phyloP scores from a whole-genome alignment of 305 asterid genomes.

The Lippia alba region DNA sequence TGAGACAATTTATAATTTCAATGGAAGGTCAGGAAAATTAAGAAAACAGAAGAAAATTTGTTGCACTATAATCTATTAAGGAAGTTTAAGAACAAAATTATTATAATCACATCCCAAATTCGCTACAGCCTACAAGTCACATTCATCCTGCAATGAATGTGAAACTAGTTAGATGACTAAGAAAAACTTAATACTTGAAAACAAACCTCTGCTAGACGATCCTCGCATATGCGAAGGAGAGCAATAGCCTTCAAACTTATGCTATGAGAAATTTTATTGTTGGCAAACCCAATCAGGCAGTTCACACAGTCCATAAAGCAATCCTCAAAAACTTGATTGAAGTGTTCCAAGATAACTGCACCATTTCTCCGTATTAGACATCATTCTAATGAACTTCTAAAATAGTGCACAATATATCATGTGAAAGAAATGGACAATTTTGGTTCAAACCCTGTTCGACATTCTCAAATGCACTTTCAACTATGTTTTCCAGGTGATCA shows the following conservation, averaged over 20 bases:
- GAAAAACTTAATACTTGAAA: constrained; percentile 24
- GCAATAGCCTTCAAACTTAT: constrained; percentile 99
- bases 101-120: constrained; percentile 1
- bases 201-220: constrained; percentile 98
- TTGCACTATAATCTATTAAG: neutral
- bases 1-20: no score
- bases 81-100: constrained; percentile 11
- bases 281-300: constrained; percentile 95
- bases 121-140: neutral
- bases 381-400: constrained; percentile 31
- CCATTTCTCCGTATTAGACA: constrained; percentile 41
- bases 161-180: constrained; percentile 5
- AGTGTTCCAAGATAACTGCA: constrained; percentile 99
- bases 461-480: constrained; percentile 98
- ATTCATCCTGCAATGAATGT: neutral
- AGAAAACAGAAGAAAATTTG: neutral
- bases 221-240: constrained; percentile 96
- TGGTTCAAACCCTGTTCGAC: constrained; percentile 83
- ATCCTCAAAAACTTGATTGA: constrained; percentile 88
- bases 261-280: constrained; percentile 77
- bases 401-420: constrained; percentile 21
- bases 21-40: neutral
- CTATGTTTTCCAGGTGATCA: constrained; percentile 78
- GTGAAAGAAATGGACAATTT: constrained; percentile 36
- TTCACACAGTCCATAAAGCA: constrained; percentile 97